phyloP scores from a whole-genome alignment of 2,329 filamentous ascomycete genomes.

The Chaetomium olivaceum region DNA sequence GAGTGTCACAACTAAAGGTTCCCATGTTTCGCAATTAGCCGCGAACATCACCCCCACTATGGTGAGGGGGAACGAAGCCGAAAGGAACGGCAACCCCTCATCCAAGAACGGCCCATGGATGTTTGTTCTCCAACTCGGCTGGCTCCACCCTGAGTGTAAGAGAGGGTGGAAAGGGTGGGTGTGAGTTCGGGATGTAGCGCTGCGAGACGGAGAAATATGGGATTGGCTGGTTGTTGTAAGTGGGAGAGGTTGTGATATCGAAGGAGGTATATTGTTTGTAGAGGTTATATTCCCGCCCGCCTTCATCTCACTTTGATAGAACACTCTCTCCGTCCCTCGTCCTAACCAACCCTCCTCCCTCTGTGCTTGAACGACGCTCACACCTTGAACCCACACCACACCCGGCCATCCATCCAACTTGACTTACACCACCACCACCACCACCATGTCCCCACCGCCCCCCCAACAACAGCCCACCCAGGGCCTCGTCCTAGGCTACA shows the following conservation, averaged over 20 bases:
- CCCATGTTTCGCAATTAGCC: conserved; percentile 25
- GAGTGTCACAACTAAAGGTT: neutral
- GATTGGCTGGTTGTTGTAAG: conserved; percentile 18
- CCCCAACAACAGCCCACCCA: conserved; percentile 5
- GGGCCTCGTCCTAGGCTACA: conserved; percentile 52
- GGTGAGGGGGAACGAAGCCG: conserved; percentile 10
- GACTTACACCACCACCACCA: conserved; percentile 1
- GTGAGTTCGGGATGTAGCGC: conserved; percentile 19
- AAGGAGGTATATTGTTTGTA: neutral
- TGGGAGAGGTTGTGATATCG: neutral
- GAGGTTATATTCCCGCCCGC: neutral
- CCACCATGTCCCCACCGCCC: conserved; percentile 4
- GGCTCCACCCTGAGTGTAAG: conserved; percentile 15
- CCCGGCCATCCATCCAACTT: neutral
- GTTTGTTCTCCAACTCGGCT: conserved; percentile 12
- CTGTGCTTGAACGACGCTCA: neutral
- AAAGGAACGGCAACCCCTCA: conserved; percentile 21
- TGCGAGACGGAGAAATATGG: conserved; percentile 27
- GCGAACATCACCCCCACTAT: conserved; percentile 17
- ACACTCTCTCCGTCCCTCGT: neutral
- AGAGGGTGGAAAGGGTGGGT: neutral
- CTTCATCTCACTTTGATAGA: neutral
- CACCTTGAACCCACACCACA: neutral
- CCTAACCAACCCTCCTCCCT: too few species aligned
- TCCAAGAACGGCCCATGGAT: neutral